Percentiles rank a stretch among this genome's conserved stretches.
These are phyloP conservation scores for Cytospora chrysosperma DNA, from an alignment of 2,329 filamentous ascomycete genomes.

Conservation along the genomic window DNA sequence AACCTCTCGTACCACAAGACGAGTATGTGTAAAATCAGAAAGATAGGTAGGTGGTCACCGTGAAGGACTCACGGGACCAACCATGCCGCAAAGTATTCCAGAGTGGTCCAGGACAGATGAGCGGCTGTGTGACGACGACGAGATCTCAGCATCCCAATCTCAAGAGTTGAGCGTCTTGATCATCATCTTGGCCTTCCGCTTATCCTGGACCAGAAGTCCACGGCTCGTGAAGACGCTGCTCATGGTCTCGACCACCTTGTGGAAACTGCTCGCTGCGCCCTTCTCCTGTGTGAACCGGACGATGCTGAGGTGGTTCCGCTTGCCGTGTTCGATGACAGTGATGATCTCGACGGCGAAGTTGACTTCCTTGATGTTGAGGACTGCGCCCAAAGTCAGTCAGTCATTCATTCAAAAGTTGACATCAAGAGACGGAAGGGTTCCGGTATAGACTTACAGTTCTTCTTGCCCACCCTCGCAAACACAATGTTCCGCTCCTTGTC, in stretches of 20 bases:
- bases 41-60: not conserved
- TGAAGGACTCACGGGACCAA: not conserved
- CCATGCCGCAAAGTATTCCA: constrained; percentile 2
- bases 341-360: constrained; percentile 85
- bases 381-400: constrained; percentile 42
- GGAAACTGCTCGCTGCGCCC: constrained; percentile 88
- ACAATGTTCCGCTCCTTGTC: constrained; percentile 79
- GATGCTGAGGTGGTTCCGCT: constrained; percentile 72
- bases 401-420: not conserved
- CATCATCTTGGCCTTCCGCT: constrained; percentile 69
- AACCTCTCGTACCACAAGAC: not conserved
- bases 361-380: constrained; percentile 82
- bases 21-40: not conserved
- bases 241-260: constrained; percentile 77
- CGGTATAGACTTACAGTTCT: constrained; percentile 67
- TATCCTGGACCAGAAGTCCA: constrained; percentile 67
- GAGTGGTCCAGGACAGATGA: not conserved
- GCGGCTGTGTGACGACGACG: constrained; percentile 9
- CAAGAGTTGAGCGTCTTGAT: constrained; percentile 62
- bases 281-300: constrained; percentile 85
- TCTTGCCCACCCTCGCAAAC: constrained; percentile 70
- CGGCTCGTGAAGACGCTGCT: constrained; percentile 65
- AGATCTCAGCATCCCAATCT: constrained; percentile 26
- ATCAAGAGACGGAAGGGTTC: not conserved
- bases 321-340: constrained; percentile 83